Evolutionary conservation across 257 asterid species (phyloP).

Genomic region (Solanum tacnaense): DNA sequence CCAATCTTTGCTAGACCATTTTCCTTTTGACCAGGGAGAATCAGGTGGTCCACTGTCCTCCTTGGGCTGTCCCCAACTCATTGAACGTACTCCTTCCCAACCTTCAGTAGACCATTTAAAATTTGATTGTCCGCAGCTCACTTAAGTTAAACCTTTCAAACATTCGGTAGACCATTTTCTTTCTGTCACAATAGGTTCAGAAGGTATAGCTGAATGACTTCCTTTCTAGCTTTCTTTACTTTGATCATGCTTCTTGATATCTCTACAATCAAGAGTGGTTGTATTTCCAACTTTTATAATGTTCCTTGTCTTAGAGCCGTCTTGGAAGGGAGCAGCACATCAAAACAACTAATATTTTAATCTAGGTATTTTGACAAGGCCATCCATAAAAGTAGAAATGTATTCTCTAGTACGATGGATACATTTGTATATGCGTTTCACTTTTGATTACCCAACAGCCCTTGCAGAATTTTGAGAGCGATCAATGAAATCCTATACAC

Average conservation of each 20-base stretch:
- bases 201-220: no score
- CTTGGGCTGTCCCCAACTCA: neutral
- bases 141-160: no score
- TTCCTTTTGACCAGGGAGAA: no score
- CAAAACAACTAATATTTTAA: slow-evolving; percentile 48
- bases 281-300: neutral
- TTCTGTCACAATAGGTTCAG: no score
- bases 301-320: neutral
- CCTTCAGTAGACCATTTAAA: neutral
- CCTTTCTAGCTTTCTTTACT: no score
- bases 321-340: slow-evolving; percentile 1
- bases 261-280: no score
- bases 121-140: neutral
- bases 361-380: slow-evolving; percentile 21
- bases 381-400: slow-evolving; percentile 2
- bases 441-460: slow-evolving; percentile 61
- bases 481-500: slow-evolving; percentile 93
- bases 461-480: slow-evolving; percentile 72
- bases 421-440: slow-evolving; percentile 53
- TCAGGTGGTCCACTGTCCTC: neutral
- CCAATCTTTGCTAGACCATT: no score
- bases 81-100: neutral
- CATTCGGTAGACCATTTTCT: no score
- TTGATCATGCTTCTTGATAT: no score
- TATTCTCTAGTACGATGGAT: slow-evolving; percentile 29